Base-by-base conservation (phyloP, 495 filamentous ascomycete species). In the Hyaloscypha finlandica region DNA sequence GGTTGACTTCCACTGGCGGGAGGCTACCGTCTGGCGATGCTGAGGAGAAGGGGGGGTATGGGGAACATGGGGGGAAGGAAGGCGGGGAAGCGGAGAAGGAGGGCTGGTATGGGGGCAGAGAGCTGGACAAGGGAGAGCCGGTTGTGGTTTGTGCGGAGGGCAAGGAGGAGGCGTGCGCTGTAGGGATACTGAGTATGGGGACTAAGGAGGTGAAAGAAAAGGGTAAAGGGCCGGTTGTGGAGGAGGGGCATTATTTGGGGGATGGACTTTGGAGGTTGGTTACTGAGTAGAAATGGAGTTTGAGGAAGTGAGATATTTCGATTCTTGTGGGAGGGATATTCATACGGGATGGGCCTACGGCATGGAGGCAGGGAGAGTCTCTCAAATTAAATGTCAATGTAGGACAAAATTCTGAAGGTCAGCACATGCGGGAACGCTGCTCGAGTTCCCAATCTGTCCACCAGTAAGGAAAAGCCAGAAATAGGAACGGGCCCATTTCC, bases 101-200 rank as follows among this genome's bases (percentile, higher is more conserved):
- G 29, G 55, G 71, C 71, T 69, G 83, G 79, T 68, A 75, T 79
- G 55, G 71, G 9, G 71, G 71, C 1, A 66, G 66, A 29, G 86
- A 91, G 70, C 69, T 97, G 65, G 83, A 89, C 73, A 86, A 87
- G 64, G 94, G 94, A 3, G 83, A 88, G 74, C 89, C 96, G 60
- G 96, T 96, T 25, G 92, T 92, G 19, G 83, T 99, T 6, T 87
- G 88, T 81, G 93, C 95, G 0, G 95, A 99, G 83, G 96, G 95
- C 1, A 99, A 98, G 82, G 85, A 89, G 76, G 86, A 94, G 81
- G 92, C 92, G 53, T 97, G 93, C 81, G 83, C 96, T 56, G 89
- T 99, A 32, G 95, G 95, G 3, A 77, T 89, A 74, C 75, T 98
- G 80, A 91, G 89, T 80, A 89, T 91, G 83, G 90, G 93, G 14